These are phyloP conservation scores for Plenodomus biglobosus DNA, from an alignment of 2,329 filamentous ascomycete species.

Conservation along the genomic window DNA sequence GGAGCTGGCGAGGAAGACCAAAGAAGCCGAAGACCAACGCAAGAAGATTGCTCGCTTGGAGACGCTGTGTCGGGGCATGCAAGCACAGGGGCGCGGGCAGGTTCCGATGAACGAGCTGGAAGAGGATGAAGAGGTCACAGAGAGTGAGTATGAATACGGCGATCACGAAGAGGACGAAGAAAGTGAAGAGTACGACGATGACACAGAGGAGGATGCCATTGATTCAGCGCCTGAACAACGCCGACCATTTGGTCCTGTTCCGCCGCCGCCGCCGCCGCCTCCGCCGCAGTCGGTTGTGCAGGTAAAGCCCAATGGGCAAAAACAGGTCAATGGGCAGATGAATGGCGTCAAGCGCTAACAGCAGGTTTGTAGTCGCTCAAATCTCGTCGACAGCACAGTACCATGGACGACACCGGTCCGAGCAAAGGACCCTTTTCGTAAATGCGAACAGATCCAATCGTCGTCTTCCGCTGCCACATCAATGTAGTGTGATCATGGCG, in stretches of 20 bases:
- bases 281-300: slow-evolving; percentile 36
- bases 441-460: too few species aligned
- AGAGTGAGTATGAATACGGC: slow-evolving; percentile 47
- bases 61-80: slow-evolving; percentile 94
- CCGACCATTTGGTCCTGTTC: slow-evolving; percentile 40
- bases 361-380: slow-evolving; percentile 14
- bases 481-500: too few species aligned
- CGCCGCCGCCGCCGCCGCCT: slow-evolving; percentile 36
- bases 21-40: slow-evolving; percentile 75
- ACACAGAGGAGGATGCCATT: slow-evolving; percentile 58
- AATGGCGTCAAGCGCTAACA: slow-evolving; percentile 44
- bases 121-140: slow-evolving; percentile 58
- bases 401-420: not conserved
- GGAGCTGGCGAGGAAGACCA: slow-evolving; percentile 70
- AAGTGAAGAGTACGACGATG: slow-evolving; percentile 57
- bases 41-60: slow-evolving; percentile 90
- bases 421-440: not conserved
- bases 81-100: slow-evolving; percentile 84
- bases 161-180: slow-evolving; percentile 46
- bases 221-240: slow-evolving; percentile 37
- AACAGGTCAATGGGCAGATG: slow-evolving; percentile 43
- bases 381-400: not conserved
- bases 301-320: slow-evolving; percentile 42
- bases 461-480: too few species aligned
- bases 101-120: slow-evolving; percentile 55